phyloP scores from a whole-genome alignment of 768 basidiomycete species.

The Lactarius hengduanensis region DNA sequence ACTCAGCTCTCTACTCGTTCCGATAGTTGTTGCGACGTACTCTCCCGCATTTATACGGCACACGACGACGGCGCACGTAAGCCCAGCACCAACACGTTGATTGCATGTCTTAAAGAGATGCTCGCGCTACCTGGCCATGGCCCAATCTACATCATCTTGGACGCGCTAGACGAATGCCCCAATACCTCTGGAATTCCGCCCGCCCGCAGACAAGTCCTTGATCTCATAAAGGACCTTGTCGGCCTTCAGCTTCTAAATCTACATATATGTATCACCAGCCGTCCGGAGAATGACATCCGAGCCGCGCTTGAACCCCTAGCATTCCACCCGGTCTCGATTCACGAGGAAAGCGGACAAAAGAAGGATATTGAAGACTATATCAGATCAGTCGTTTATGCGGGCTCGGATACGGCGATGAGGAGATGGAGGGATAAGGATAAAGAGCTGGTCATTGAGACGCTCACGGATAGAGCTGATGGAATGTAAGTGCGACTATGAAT shows the following conservation, averaged over 20 bases:
- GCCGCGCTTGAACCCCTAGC: neutral
- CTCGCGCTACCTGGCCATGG: neutral
- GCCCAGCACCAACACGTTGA: neutral
- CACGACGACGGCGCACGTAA: neutral
- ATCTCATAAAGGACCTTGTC: neutral
- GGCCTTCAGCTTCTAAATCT: neutral
- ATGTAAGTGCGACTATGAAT: neutral
- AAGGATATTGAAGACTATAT: neutral
- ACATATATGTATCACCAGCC: neutral
- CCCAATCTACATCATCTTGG: neutral
- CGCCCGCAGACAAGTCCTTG: neutral
- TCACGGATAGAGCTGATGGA: neutral
- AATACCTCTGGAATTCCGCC: neutral
- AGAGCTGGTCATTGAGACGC: neutral
- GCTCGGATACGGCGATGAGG: neutral
- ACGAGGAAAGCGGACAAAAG: neutral
- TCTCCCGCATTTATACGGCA: neutral
- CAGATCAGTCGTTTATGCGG: neutral
- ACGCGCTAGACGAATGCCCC: conserved; percentile 7
- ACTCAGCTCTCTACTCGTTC: neutral
- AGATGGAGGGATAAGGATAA: conserved; percentile 2
- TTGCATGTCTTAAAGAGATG: neutral
- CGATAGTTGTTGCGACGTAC: neutral
- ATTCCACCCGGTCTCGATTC: neutral
- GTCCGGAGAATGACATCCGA: conserved; percentile 1